Evolutionary conservation across 164 flowering plant genomes (phyloP), one percentile per base, ranked within the genome.

Genomic region (Nymphaea colorata): DNA sequence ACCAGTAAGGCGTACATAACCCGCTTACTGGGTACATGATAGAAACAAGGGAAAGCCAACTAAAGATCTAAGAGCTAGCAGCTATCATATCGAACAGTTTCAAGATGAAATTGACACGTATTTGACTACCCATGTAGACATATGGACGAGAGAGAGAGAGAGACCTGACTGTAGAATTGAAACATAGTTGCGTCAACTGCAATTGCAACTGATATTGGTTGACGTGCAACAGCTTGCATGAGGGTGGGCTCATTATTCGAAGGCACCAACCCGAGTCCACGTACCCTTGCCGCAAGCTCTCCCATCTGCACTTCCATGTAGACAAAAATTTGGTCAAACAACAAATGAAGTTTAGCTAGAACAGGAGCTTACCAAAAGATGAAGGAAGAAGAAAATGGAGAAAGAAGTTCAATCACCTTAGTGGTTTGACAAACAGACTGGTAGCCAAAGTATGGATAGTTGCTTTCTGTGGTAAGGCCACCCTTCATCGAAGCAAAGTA

Each of bases 161-260:
- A 47, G 3, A 47, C 55, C 55, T 7, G 2, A 47, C 11, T 6
- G 55, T 47, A 47, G 55, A 47, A 73, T 41, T 69, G 77, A 67
- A 77, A 77, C 3, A 74, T 70, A 0, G 75, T 17, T 36, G 73
- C 74, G 4, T 75, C 75, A 16, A 77, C 71, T 45, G 68, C 71
- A 4, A 77, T 73, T 45, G 68, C 71, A 4, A 75, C 79, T 0
- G 74, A 71, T 17, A 77, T 65, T 0, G 82, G 82, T 25, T 75
- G 79, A 57, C 44, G 67, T 1, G 80, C 76, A 25, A 75, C 79
- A 8, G 79, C 80, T 45, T 78, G 66, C 53, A 68, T 17, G 14
- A 78, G 61, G 3, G 74, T 72, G 11, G 25, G 18, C 66, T 78
- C 80, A n/a, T 61, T 72, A 55, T 77, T 72, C 6, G 67, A 55